Evolutionary conservation across 2,329 filamentous ascomycete genomes (phyloP), one percentile per base, ranked within the genome.

Genomic region (Plenodomus lindquistii): DNA sequence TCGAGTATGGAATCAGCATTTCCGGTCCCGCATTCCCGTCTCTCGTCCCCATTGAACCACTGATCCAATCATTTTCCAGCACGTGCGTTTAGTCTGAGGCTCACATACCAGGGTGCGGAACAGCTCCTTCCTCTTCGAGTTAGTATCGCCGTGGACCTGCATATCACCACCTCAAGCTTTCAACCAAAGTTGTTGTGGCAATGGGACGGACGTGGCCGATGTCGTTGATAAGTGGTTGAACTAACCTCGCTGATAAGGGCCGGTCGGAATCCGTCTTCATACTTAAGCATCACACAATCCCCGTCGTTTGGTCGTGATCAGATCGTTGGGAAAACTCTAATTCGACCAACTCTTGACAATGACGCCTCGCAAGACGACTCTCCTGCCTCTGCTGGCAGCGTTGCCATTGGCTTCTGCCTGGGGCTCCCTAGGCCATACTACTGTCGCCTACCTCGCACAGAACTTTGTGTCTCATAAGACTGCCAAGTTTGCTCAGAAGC

Each of bases 391-490:
- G 16, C 57, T 69, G 8, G 56, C 62, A 22, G 53, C 60, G 11
- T 45, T 64, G 1, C 59, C 67, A 11, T 50, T 48, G n/a, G 60
- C 53, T 4, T 44, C 57, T 24, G 79, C 77, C 7, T 84, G 81
- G 81, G 81, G 81, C 19, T 66, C 63, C 7, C 65, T 83, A 0
- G 81, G 81, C 29, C 81, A 83, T 51, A 75, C 77, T 22, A 81
- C 81, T 2, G 75, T 83, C 5, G 81, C 78, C 17, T 81, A 78
- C 56, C 76, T 83, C 34, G 80, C 81, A 0, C 76, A 80, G 45
- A 71, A 76, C 52, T 78, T 77, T 55, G 65, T 82, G 41, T 66
- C 69, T 3, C 46, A 68, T 16, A 57, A 70, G 15, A 79, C 79
- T 3, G 70, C 71, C 44, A 56, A 69, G 16, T 82, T 75, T 63